Evolutionary conservation across 139 green algal species (phyloP).

Genomic region (Chlamydomonas asymmetrica): DNA sequence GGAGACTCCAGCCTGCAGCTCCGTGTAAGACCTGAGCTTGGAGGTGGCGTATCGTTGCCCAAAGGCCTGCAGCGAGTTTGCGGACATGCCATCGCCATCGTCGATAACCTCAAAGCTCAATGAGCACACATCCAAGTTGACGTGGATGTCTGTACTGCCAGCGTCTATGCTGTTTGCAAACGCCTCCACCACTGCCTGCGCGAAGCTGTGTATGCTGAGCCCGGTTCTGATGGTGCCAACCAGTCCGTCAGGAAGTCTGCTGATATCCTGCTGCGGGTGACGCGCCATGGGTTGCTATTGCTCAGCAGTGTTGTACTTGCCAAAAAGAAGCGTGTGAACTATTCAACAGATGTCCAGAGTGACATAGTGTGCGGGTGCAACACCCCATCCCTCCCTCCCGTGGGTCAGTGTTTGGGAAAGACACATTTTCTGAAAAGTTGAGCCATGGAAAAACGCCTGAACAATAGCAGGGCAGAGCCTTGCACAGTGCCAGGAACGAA

Average conservation of each 20-base stretch:
- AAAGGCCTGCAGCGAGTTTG: conserved; percentile 20
- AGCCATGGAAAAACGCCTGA: no score
- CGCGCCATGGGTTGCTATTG: no score
- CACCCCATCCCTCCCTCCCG: no score
- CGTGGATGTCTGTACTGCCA: conserved; percentile 27
- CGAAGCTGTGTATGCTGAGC: conserved; percentile 13
- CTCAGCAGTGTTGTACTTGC: no score
- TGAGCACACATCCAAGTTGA: conserved; percentile 18
- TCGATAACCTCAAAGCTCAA: conserved; percentile 47
- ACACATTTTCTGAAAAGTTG: no score
- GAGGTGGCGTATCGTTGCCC: conserved; percentile 29
- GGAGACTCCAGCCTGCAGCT: conserved; percentile 2
- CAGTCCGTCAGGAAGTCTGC: not conserved
- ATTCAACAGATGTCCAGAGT: no score
- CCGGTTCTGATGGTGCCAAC: conserved; percentile 20
- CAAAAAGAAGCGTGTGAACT: no score
- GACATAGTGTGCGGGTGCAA: no score
- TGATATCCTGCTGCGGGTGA: no score
- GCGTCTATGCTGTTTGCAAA: conserved; percentile 57
- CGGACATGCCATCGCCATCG: conserved; percentile 47
- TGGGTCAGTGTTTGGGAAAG: no score
- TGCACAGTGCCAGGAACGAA: no score
- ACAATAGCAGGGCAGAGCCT: no score
- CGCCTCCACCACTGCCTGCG: conserved; percentile 43
- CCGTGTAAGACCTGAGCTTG: conserved; percentile 22